Evolutionary conservation across 1,139 yeast species (phyloP).

Genomic region (Candida dubliniensis): DNA sequence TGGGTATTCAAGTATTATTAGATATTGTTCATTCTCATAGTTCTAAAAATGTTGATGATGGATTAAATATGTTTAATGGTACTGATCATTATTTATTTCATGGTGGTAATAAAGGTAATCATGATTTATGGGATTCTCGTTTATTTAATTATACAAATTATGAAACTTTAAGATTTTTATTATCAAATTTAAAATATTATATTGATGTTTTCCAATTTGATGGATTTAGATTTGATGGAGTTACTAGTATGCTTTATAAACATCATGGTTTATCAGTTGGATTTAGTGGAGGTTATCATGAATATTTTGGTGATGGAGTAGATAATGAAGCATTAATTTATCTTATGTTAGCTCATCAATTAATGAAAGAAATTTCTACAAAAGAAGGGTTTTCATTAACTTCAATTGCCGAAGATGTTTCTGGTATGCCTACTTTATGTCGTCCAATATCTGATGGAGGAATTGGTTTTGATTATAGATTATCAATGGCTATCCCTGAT

Average conservation of each 20-base stretch:
- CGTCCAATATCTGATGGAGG: conserved; percentile 75
- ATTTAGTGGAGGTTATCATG: conserved; percentile 90
- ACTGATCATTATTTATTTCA: conserved; percentile 95
- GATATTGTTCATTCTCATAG: conserved; percentile 97
- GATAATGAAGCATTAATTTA: conserved; percentile 87
- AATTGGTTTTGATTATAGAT: conserved; percentile 87
- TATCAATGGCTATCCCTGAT: conserved; percentile 97
- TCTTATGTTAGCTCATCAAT: conserved; percentile 81
- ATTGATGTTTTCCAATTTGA: conserved; percentile 84
- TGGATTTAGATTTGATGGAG: conserved; percentile 97
- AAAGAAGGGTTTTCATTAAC: conserved; percentile 52
- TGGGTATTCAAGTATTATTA: conserved; percentile 82
- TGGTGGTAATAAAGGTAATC: conserved; percentile 79
- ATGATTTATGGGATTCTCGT: conserved; percentile 93
- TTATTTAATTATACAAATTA: conserved; percentile 87
- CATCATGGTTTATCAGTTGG: conserved; percentile 93
- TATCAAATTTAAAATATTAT: conserved; percentile 85
- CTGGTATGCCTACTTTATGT: conserved; percentile 96
- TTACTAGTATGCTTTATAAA: conserved; percentile 84
- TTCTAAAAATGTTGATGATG: conserved; percentile 91
- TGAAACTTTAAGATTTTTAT: conserved; percentile 83
- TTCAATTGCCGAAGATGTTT: conserved; percentile 94
- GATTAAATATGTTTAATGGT: conserved; percentile 91
- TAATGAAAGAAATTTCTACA: conserved; percentile 56
- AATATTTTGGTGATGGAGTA: conserved; percentile 78